A percentile compares a stretch with the other conserved stretches of the same genome.
Conservation (phyloP, 1,139 yeast species). For the Taphrina confusa region DNA sequence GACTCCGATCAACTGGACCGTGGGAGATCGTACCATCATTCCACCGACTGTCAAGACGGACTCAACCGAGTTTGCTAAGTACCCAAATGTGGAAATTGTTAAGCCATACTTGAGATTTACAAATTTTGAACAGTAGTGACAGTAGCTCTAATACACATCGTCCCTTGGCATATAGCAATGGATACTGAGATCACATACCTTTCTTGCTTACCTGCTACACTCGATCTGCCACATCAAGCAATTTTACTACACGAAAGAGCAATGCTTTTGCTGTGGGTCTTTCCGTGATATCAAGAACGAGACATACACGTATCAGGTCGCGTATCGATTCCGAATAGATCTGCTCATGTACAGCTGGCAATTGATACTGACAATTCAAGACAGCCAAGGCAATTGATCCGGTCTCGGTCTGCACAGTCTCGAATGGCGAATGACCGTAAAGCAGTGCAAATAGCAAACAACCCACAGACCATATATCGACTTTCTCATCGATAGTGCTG, state of each 20-base stretch:
- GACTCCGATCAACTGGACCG: constrained; percentile 43
- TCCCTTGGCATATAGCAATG: too few relatives aligned
- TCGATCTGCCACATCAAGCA: too few relatives aligned
- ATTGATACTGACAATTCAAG: constrained; percentile 63
- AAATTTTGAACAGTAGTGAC: too few relatives aligned
- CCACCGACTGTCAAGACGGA: constrained; percentile 80
- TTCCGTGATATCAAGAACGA: constrained; percentile 58
- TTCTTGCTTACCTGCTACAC: too few relatives aligned
- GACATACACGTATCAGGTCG: constrained; percentile 59
- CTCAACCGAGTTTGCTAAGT: constrained; percentile 57
- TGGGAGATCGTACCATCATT: constrained; percentile 82
- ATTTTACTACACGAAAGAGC: constrained; percentile 42
- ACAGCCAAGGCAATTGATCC: constrained; percentile 80
- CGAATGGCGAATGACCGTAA: constrained; percentile 84
- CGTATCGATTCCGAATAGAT: constrained; percentile 53
- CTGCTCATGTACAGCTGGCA: constrained; percentile 62
- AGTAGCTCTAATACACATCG: too few relatives aligned
- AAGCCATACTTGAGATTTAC: constrained; percentile 59
- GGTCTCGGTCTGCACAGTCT: constrained; percentile 72
- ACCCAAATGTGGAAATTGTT: constrained; percentile 75
- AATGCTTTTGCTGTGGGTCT: constrained; percentile 68
- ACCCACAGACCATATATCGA: constrained; percentile 76
- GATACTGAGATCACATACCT: too few relatives aligned
- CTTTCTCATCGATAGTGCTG: constrained; percentile 63
- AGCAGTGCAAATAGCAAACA: constrained; percentile 75